Conservation (phyloP, 306 rosid genomes). For the Lablab purpureus region DNA sequence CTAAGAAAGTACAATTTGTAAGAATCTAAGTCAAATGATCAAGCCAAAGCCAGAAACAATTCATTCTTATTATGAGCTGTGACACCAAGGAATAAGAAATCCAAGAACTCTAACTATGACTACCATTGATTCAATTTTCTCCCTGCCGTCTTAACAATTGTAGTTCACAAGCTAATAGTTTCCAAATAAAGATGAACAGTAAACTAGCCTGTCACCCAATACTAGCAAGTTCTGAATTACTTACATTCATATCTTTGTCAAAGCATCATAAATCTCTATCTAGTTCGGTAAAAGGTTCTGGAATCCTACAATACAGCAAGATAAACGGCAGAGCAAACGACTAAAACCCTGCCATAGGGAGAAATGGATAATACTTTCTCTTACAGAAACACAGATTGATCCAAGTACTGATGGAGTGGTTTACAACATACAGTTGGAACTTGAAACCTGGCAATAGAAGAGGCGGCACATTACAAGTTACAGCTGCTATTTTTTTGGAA, state of each 20-base stretch:
- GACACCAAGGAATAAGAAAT: not conserved
- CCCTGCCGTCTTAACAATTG: not conserved
- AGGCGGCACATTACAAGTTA: constrained; percentile 49
- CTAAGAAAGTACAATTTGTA: too few species aligned
- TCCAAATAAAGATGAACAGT: not conserved
- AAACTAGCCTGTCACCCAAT: not conserved
- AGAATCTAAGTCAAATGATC: not conserved
- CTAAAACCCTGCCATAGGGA: constrained; percentile 28
- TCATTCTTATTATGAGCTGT: not conserved
- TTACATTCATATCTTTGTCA: not conserved
- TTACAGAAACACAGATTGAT: constrained; percentile 18
- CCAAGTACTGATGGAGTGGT: constrained; percentile 35
- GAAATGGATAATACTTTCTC: constrained; percentile 19
- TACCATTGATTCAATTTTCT: not conserved
- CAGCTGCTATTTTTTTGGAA: constrained; percentile 39
- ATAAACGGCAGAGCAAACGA: not conserved
- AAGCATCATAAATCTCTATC: not conserved
- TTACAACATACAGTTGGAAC: constrained; percentile 21
- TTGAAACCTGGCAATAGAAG: constrained; percentile 21
- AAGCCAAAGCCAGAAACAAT: not conserved
- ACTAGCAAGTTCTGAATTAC: not conserved
- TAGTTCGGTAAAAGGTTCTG: not conserved
- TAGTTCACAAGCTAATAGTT: not conserved
- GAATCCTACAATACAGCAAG: not conserved
- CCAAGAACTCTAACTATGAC: not conserved